Percentiles rank a stretch among this genome's conserved stretches.
These are phyloP conservation scores for Sarocladiaceae sp. DNA, from an alignment of 2,329 filamentous ascomycete species.

Conservation along the genomic window DNA sequence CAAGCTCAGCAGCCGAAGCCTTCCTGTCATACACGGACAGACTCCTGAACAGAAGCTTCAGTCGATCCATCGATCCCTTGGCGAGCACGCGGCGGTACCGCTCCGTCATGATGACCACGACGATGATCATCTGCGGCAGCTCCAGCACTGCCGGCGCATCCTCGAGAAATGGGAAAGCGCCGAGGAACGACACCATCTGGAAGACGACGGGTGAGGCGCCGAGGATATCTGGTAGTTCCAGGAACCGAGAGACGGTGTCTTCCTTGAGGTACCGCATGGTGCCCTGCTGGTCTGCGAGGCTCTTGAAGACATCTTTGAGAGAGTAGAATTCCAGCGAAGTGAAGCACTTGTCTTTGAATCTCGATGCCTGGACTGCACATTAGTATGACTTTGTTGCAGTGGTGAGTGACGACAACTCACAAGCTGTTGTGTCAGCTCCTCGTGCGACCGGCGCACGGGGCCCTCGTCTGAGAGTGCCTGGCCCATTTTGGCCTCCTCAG, in stretches of 20 bases:
- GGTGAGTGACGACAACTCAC: constrained; percentile 32
- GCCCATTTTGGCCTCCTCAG: constrained; percentile 37
- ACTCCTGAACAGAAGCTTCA: constrained; percentile 63
- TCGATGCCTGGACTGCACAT: constrained; percentile 44
- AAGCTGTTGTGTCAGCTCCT: constrained; percentile 45
- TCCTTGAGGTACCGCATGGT: constrained; percentile 59
- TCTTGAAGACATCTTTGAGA: constrained; percentile 66
- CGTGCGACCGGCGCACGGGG: constrained; percentile 36
- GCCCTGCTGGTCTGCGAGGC: constrained; percentile 59
- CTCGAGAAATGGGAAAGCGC: constrained; percentile 65
- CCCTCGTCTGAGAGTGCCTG: constrained; percentile 43
- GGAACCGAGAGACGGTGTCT: constrained; percentile 63
- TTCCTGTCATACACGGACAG: constrained; percentile 64
- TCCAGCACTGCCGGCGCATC: constrained; percentile 66
- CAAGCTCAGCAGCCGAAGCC: constrained; percentile 26
- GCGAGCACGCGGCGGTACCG: constrained; percentile 59
- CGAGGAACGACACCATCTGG: constrained; percentile 64
- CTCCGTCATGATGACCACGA: constrained; percentile 66
- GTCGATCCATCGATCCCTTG: constrained; percentile 49
- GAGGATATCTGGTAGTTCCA: constrained; percentile 66
- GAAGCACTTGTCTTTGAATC: constrained; percentile 65
- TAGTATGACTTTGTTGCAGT: too few species aligned
- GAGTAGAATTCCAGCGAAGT: constrained; percentile 66
- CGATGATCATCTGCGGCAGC: constrained; percentile 64
- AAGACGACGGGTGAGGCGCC: constrained; percentile 62